Conservation (phyloP, 2,329 filamentous ascomycete species). For the Stenocarpella maydis region DNA sequence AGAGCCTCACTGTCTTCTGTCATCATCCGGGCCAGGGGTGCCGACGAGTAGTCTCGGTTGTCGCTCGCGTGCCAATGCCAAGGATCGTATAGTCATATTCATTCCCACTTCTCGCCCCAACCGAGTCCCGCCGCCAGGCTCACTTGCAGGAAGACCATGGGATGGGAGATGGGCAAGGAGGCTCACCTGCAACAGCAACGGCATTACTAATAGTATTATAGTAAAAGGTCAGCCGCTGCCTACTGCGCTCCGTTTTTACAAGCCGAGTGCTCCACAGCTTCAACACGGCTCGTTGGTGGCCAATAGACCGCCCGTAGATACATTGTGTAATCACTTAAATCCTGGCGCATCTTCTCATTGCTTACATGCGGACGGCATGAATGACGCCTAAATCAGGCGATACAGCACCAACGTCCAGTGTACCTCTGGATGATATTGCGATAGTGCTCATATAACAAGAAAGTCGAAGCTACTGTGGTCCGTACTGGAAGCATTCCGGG, state of each 20-base stretch:
- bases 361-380: background rate
- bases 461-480: background rate
- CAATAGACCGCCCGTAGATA: background rate
- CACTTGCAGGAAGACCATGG: background rate
- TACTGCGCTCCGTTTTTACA: background rate
- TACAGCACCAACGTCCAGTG: background rate
- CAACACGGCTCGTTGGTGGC: background rate
- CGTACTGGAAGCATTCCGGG: background rate
- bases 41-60: constrained; percentile 6
- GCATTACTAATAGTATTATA: background rate
- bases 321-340: too few relatives aligned
- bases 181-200: constrained; percentile 6
- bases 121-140: background rate
- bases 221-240: background rate
- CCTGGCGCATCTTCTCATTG: background rate
- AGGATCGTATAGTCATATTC: background rate
- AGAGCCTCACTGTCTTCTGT: constrained; percentile 17
- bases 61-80: background rate
- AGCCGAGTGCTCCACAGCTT: background rate
- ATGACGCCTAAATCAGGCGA: background rate
- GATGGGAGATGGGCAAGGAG: constrained; percentile 9
- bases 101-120: background rate
- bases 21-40: background rate
- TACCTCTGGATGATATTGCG: background rate
- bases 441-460: background rate